Evolutionary conservation across 768 basidiomycete genomes (phyloP), one percentile per base, ranked within the genome.

Genomic region (Epithele typhae): DNA sequence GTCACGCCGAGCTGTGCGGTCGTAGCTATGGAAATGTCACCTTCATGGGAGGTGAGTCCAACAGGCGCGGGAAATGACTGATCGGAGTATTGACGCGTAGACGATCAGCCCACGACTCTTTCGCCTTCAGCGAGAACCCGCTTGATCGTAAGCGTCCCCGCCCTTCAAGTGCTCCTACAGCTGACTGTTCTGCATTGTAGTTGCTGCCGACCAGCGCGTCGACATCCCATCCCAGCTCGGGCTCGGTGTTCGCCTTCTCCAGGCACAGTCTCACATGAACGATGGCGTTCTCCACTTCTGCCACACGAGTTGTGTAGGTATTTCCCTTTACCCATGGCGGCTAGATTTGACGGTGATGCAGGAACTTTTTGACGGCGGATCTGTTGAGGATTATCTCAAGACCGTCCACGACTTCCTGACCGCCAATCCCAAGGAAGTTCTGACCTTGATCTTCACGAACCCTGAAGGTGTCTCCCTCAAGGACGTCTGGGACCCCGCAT

Each of bases 371-470:
- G 76, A 83, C 46, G 79, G 79, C 2, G 79, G 81, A 17, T 59
- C 64, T 12, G 64, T 65, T 19, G 37, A 53, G 3, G 64, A 67
- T 36, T 72, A 71, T 57, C 60, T 72, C 30, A 52, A 57, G 11
- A 61, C 46, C n/a, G 67, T 72, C 40, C 54, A 77, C 76, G 65
- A 69, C 1, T 84, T 74, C 67, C 67, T 84, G 22, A 72, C 75
- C 39, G 66, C 72, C 9, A 81, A 85, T 55, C 81, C 83, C 0
- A 80, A 76, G 52, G 83, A 85, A 50, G 80, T 84, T 34, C 47
- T 85, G 40, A 81, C 82, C 0, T 63, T 85, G 41, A 64, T 85
- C 30, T 82, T 86, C 56, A 83, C 83, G 32, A 85, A 85, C 59
- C 79, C 77, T 4, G 82, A 84, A 46, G 70, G 73, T 8, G 62